Evolutionary conservation across 1,139 yeast species (phyloP), one percentile per base, ranked within the genome.

Genomic region (Hemisphaericaspora xylanilytica): DNA sequence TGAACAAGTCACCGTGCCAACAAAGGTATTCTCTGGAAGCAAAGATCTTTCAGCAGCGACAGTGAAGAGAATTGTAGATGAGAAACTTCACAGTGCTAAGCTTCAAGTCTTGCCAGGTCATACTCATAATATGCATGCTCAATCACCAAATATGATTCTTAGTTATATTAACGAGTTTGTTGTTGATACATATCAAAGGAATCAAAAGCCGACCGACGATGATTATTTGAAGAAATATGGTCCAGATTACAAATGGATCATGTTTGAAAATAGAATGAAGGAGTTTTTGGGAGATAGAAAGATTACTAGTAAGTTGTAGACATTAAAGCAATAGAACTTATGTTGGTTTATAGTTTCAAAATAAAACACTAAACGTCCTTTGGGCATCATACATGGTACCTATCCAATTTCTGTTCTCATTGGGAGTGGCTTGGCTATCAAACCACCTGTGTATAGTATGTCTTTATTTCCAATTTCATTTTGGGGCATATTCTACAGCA

Each of bases 51-150:
- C 29, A 7, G 18, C 43, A 10, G 21, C 14, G 5, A 24, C 33
- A 10, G 30, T 44, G 10, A 13, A 33, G 11, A 12, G 20, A 11
- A 18, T 38, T 4, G 26, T 28, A 8, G 28, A 30, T 8, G 36
- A 25, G 18, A 37, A 36, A 16, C 32, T 42, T 22, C 29, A 29
- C 11, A 37, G 32, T 31, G 43, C 42, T 11, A 31, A 38, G 16
- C 17, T 42, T 11, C 35, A 36, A 18, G 12, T 35, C 51, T 5
- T 81, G 82, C 84, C 73, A 70, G 35, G 32, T 9, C 30, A 38
- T 1, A 67, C 67, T 33, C 89, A 79, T 56, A 56, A 74, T 43
- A 61, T 77, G 28, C 70, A 73, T 41, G 72, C 73, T 22, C 85
- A 80, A 48, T 48, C 51, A 32, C 86, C 85, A 1, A 80, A 78